Conservation (phyloP, 202 grass and related monocot genomes). For the Zizania palustris region DNA sequence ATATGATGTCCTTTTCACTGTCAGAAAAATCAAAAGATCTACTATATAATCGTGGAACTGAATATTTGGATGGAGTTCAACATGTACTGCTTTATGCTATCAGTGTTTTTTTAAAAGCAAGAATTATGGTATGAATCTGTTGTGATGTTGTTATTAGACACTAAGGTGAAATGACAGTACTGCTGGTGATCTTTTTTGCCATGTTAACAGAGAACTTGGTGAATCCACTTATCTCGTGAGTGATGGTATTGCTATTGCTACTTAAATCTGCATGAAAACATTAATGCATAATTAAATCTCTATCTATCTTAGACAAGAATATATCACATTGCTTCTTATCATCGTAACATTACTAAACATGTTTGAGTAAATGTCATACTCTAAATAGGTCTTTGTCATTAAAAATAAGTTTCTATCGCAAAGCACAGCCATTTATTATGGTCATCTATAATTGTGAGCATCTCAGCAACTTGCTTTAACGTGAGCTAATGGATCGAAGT, state of each 20-base stretch:
- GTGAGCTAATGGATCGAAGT: too few relatives aligned
- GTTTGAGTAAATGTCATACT: too few relatives aligned
- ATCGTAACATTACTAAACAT: too few relatives aligned
- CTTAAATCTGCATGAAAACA: background rate
- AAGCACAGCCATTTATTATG: too few relatives aligned
- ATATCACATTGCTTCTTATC: too few relatives aligned
- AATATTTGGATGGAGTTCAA: background rate
- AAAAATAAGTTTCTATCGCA: too few relatives aligned
- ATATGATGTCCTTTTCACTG: background rate
- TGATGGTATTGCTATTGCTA: background rate
- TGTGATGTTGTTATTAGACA: constrained; percentile 5
- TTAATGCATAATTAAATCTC: too few relatives aligned
- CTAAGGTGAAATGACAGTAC: constrained; percentile 8
- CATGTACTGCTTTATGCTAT: background rate
- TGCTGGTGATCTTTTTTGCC: background rate
- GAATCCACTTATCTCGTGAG: background rate
- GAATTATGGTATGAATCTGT: constrained; percentile 1
- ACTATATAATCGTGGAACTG: background rate
- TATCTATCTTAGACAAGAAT: too few relatives aligned
- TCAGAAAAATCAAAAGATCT: background rate
- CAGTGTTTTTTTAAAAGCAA: constrained; percentile 15
- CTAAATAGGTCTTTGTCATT: too few relatives aligned
- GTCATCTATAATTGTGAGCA: too few relatives aligned
- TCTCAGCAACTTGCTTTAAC: too few relatives aligned
- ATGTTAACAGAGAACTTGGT: background rate